Evolutionary conservation across 768 basidiomycete species (phyloP), one percentile per base, ranked within the genome.

Genomic region (Auriscalpium orientale): DNA sequence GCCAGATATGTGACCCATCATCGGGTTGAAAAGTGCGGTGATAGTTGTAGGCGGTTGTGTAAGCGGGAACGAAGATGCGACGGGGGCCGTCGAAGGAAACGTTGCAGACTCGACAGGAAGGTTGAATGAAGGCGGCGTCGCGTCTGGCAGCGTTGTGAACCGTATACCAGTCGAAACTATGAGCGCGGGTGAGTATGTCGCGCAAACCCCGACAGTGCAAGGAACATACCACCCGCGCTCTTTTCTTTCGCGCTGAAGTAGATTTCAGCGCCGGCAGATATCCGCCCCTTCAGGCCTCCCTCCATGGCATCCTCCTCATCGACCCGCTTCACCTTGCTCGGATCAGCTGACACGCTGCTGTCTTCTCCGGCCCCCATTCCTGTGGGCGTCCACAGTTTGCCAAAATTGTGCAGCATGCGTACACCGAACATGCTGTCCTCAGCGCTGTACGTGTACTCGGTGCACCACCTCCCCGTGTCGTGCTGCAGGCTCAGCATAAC

Each of bases 281-380:
- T 81, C 22, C 95, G 80, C 0, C 95, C 95, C 65, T 84, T 89
- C 34, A 98, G 75, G 0, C 95, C 95, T 34, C 91, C 91, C 55
- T 92, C 91, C 60, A 93, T 85, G 28, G 89, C 87, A 48, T 97
- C 95, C 71, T 95, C 94, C 66, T 95, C 94, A 54, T 98, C 95
- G 4, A 97, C 83, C n/a, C 94, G 80, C 69, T 89, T 92, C 37
- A 80, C 70, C 46, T 76, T 40, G 56, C 36, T 49, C 57, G 53
- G 53, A 51, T 59, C 58, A 44, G 45, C 49, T 28, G 55, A 51
- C 49, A 18, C 64, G 44, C 58, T 68, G 67, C 28, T 74, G 22
- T 55, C 52, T 18, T 60, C 65, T n/a, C 75, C 60, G 70, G 75
- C 59, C 64, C 66, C 0, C 58, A 71, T 66, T 22, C 73, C 73